phyloP scores from a whole-genome alignment of 1,284 basidiomycete genomes.

The Ceratorhiza oryzae-sativae region DNA sequence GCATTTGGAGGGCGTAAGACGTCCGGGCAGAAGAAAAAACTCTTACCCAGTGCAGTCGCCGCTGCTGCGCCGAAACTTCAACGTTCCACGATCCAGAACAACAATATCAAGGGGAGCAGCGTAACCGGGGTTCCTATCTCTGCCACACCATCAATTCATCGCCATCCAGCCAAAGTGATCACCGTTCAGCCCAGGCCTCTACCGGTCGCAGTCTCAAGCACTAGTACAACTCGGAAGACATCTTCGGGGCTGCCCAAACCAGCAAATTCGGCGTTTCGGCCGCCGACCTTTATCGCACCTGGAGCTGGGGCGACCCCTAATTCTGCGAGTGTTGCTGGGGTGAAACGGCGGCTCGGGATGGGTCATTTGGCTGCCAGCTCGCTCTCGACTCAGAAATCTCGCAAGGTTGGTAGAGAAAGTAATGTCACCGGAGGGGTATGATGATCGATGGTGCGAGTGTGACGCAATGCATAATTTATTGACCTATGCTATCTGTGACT shows the following conservation, averaged over 20 bases:
- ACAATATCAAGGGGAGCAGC: conserved; percentile 16
- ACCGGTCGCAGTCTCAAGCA: not conserved
- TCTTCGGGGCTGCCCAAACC: conserved; percentile 28
- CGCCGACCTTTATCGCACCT: conserved; percentile 37
- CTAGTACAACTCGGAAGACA: conserved; percentile 10
- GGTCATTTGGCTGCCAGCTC: conserved; percentile 28
- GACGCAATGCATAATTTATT: conserved; percentile 14
- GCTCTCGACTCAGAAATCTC: conserved; percentile 15
- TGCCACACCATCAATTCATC: not conserved
- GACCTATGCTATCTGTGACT: not conserved
- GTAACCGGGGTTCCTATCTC: conserved; percentile 17
- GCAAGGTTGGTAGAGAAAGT: conserved; percentile 24
- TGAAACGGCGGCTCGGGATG: conserved; percentile 34
- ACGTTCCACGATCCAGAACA: conserved; percentile 8
- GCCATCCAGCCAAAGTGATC: not conserved
- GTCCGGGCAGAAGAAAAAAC: conserved; percentile 2
- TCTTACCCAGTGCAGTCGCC: conserved; percentile 1
- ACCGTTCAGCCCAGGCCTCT: not conserved
- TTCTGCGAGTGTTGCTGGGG: conserved; percentile 30
- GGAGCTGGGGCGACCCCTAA: conserved; percentile 33
- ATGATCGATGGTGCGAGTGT: not conserved
- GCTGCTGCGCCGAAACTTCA: not conserved
- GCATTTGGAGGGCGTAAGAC: conserved; percentile 4
- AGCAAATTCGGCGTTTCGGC: conserved; percentile 39
- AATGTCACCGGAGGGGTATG: conserved; percentile 2